Conservation (phyloP, 1,139 yeast genomes). For the Candida labiduridarum region DNA sequence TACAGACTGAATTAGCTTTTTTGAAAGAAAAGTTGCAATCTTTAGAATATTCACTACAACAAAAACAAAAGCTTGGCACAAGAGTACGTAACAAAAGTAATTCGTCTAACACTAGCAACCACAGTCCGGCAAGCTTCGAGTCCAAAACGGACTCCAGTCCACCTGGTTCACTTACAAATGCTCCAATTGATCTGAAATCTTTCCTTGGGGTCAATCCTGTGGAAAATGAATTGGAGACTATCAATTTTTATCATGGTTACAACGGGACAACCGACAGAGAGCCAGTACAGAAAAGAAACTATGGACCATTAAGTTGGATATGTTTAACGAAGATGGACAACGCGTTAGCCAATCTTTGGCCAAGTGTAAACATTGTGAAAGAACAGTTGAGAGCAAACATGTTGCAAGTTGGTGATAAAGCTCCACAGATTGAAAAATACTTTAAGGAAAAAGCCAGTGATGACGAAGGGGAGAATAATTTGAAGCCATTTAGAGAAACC, state of each 20-base stretch:
- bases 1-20: slow-evolving; percentile 20
- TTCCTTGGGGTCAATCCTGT: slow-evolving; percentile 17
- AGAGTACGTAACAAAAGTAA: background rate
- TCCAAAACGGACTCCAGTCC: slow-evolving; percentile 1
- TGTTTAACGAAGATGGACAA: slow-evolving; percentile 31
- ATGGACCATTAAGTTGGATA: slow-evolving; percentile 42
- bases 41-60: slow-evolving; percentile 15
- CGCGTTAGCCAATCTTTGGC: slow-evolving; percentile 21
- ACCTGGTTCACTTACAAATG: slow-evolving; percentile 3
- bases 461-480: slow-evolving; percentile 25
- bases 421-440: slow-evolving; percentile 13
- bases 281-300: slow-evolving; percentile 25
- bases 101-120: background rate
- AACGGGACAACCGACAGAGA: slow-evolving; percentile 28
- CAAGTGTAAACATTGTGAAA: slow-evolving; percentile 13
- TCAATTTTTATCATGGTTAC: slow-evolving; percentile 38
- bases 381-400: slow-evolving; percentile 8
- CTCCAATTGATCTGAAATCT: slow-evolving; percentile 7
- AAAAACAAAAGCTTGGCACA: slow-evolving; percentile 1
- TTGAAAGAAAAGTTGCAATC: slow-evolving; percentile 20
- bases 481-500: slow-evolving; percentile 22
- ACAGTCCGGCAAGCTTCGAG: background rate
- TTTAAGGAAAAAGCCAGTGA: slow-evolving; percentile 17
- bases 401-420: slow-evolving; percentile 5
- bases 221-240: slow-evolving; percentile 23